These are phyloP conservation scores for Lepiota subincarnata DNA, from an alignment of 768 basidiomycete species.

Conservation along the genomic window DNA sequence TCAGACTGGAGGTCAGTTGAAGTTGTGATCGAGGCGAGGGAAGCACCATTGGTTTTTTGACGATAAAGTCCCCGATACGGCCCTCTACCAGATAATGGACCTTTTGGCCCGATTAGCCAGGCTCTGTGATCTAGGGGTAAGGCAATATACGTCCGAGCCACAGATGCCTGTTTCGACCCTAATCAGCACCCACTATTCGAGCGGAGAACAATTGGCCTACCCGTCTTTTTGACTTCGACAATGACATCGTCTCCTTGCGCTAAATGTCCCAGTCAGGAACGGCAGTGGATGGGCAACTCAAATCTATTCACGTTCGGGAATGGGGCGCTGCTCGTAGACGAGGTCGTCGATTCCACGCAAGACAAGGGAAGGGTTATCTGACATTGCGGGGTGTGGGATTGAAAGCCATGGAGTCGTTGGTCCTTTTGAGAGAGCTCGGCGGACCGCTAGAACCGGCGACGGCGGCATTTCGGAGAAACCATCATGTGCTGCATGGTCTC, in stretches of 20 bases:
- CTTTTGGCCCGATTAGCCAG: slow-evolving; percentile 27
- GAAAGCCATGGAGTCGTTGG: neutral
- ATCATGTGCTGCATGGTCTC: neutral
- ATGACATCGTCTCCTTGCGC: slow-evolving; percentile 77
- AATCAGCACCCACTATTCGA: neutral
- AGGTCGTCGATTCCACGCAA: slow-evolving; percentile 66
- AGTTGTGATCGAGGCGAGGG: slow-evolving; percentile 17
- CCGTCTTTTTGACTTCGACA: slow-evolving; percentile 89
- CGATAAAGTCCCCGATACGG: slow-evolving; percentile 75
- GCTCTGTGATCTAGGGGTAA: slow-evolving; percentile 2
- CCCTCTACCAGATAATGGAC: slow-evolving; percentile 80
- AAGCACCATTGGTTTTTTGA: slow-evolving; percentile 73
- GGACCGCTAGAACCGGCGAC: slow-evolving; percentile 12
- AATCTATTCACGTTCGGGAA: slow-evolving; percentile 57
- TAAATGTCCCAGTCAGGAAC: slow-evolving; percentile 20
- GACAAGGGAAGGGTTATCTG: slow-evolving; percentile 78
- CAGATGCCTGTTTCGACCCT: slow-evolving; percentile 65
- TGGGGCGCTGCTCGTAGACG: slow-evolving; percentile 67
- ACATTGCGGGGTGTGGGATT: slow-evolving; percentile 38
- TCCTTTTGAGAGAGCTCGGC: slow-evolving; percentile 5
- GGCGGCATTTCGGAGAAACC: slow-evolving; percentile 1
- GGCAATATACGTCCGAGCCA: slow-evolving; percentile 69
- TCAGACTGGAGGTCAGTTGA: neutral
- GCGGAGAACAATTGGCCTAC: slow-evolving; percentile 31
- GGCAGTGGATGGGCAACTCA: neutral